Evolutionary conservation across 441 rosid genomes (phyloP).

Genomic region (Dalechampia spathulata): DNA sequence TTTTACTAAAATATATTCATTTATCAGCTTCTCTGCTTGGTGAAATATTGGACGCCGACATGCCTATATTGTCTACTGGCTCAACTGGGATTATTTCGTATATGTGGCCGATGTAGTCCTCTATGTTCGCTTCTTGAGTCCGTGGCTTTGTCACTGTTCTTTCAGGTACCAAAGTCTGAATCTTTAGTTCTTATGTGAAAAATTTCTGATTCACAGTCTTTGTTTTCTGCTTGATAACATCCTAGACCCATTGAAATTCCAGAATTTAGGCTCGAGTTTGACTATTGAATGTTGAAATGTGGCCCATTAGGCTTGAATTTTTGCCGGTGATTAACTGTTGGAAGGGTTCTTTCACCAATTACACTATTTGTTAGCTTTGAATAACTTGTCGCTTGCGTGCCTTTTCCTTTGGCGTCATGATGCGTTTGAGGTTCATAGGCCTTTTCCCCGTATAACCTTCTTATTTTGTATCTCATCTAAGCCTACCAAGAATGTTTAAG

Average conservation of each 20-base stretch:
- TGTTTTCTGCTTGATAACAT: constrained; percentile 15
- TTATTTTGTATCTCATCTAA: constrained; percentile 14
- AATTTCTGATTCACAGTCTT: constrained; percentile 5
- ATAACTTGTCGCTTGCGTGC: constrained; percentile 3
- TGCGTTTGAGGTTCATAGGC: constrained; percentile 7
- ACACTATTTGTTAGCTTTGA: constrained; percentile 22
- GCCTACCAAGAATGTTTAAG: constrained; percentile 35
- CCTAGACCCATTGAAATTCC: constrained; percentile 17
- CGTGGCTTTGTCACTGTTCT: constrained; percentile 17
- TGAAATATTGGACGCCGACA: constrained; percentile 28
- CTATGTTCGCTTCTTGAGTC: constrained; percentile 16
- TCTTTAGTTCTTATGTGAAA: constrained; percentile 15
- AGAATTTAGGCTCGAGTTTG: constrained; percentile 12
- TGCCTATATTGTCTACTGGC: constrained; percentile 20
- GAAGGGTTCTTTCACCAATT: not conserved
- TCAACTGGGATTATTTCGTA: constrained; percentile 16
- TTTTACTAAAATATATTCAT: constrained; percentile 3
- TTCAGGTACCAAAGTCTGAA: constrained; percentile 37
- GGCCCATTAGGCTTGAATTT: constrained; percentile 11
- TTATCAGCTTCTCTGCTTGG: constrained; percentile 21
- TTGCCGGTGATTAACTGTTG: not conserved
- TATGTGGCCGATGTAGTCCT: constrained; percentile 14
- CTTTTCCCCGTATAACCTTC: constrained; percentile 19
- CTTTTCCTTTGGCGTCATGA: not conserved
- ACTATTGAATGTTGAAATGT: constrained; percentile 29